phyloP scores from a whole-genome alignment of 78 protist genomes.

The Bigelowiella natans region DNA sequence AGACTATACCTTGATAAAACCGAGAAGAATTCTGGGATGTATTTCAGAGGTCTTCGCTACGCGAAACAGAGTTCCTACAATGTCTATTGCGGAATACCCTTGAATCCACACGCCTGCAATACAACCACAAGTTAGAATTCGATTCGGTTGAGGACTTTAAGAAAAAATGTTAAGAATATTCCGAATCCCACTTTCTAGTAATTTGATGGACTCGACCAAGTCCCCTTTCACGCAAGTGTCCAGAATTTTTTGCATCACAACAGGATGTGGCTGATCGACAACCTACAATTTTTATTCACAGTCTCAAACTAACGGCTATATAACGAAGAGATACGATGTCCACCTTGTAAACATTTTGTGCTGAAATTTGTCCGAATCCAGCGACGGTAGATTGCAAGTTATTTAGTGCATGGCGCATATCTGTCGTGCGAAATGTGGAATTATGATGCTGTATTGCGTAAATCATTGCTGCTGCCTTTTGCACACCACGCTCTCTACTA shows the following conservation, averaged over 20 bases:
- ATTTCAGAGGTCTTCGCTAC: conserved; percentile 27
- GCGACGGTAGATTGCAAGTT: conserved; percentile 78
- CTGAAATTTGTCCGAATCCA: conserved; percentile 75
- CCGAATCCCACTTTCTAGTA: neutral
- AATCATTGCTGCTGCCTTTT: too few species aligned
- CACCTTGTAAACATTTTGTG: conserved; percentile 78
- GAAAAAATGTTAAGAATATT: neutral
- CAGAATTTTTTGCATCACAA: conserved; percentile 39
- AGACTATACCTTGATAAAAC: conserved; percentile 40
- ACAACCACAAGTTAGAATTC: neutral
- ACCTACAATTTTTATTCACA: conserved; percentile 15
- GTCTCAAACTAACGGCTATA: neutral
- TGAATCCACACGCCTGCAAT: conserved; percentile 25
- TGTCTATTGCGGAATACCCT: conserved; percentile 76
- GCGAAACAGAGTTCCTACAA: conserved; percentile 54
- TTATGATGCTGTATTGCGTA: neutral
- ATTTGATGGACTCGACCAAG: conserved; percentile 25
- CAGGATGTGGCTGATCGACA: conserved; percentile 95
- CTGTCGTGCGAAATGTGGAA: neutral
- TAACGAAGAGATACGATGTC: neutral
- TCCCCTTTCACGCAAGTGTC: conserved; percentile 20
- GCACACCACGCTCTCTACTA: too few species aligned
- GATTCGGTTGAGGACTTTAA: neutral
- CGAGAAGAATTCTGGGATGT: conserved; percentile 32
- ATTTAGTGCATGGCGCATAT: conserved; percentile 71